These are phyloP conservation scores for Wakefieldia striispora DNA, from an alignment of 768 basidiomycete species.

Conservation along the genomic window DNA sequence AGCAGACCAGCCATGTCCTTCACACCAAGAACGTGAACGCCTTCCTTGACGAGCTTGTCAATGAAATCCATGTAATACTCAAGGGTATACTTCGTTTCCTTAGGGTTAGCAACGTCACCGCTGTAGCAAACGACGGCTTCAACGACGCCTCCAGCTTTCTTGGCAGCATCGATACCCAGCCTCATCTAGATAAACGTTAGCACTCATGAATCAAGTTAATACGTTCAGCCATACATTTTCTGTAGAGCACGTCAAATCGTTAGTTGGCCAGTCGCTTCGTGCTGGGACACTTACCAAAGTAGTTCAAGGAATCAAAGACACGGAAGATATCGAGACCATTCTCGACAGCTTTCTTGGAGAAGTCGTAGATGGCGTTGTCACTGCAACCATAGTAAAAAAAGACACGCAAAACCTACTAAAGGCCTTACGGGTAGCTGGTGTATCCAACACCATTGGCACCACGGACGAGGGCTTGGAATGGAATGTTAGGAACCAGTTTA, in stretches of 20 bases:
- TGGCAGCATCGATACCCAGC: slow-evolving; percentile 98
- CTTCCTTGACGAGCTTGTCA: slow-evolving; percentile 88
- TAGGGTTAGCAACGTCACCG: slow-evolving; percentile 92
- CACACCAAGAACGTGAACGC: slow-evolving; percentile 94
- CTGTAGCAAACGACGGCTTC: slow-evolving; percentile 99
- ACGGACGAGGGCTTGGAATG: slow-evolving; percentile 96
- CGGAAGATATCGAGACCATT: slow-evolving; percentile 99
- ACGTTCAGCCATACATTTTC: slow-evolving; percentile 60
- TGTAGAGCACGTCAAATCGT: slow-evolving; percentile 27
- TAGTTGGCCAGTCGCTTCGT: neutral
- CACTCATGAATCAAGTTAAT: neutral
- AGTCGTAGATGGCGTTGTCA: slow-evolving; percentile 99
- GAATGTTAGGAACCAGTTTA: slow-evolving; percentile 97
- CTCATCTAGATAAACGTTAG: slow-evolving; percentile 63
- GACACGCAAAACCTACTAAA: neutral
- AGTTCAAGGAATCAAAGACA: slow-evolving; percentile 98
- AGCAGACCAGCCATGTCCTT: slow-evolving; percentile 99
- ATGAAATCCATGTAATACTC: slow-evolving; percentile 97
- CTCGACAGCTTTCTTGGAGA: slow-evolving; percentile 99
- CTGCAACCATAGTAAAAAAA: slow-evolving; percentile 35
- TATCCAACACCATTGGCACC: slow-evolving; percentile 99
- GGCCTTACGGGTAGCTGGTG: slow-evolving; percentile 90
- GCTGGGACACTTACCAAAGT: slow-evolving; percentile 66
- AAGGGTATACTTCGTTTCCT: slow-evolving; percentile 95
- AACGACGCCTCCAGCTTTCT: slow-evolving; percentile 98